A percentile compares a stretch with the other conserved stretches of the same genome.
Evolutionary conservation across 108 stramenopile genomes (phyloP).

Genomic region (Nitzschia sp.): DNA sequence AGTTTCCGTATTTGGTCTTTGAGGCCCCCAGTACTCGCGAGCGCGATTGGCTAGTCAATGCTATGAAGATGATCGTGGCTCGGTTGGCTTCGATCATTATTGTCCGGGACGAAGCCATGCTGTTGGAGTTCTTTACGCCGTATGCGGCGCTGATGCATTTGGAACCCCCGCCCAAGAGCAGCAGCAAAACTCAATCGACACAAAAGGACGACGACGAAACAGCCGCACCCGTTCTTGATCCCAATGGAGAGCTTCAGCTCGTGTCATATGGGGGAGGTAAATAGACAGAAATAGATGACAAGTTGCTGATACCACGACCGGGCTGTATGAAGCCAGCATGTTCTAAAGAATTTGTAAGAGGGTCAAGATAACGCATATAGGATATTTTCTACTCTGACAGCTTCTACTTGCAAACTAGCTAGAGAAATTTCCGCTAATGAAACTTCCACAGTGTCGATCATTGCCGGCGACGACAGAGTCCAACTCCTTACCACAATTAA

Average conservation of each 20-base stretch:
- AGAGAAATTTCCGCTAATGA: too few species aligned
- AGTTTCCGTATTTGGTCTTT: conserved; percentile 33
- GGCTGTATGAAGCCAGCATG: too few species aligned
- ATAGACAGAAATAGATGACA: too few species aligned
- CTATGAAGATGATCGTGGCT: conserved; percentile 39
- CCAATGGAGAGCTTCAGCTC: conserved; percentile 9
- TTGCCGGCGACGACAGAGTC: too few species aligned
- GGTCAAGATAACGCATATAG: too few species aligned
- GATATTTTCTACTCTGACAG: too few species aligned
- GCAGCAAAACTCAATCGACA: neutral
- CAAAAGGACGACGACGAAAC: neutral
- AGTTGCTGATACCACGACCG: too few species aligned
- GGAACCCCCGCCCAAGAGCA: neutral
- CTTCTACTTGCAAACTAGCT: too few species aligned
- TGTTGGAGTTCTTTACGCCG: conserved; percentile 49
- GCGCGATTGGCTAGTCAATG: conserved; percentile 33
- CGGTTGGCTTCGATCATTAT: conserved; percentile 48
- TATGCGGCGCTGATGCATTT: conserved; percentile 37
- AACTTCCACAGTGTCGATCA: too few species aligned
- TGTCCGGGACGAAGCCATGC: conserved; percentile 46
- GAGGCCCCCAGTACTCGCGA: conserved; percentile 22
- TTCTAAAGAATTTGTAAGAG: too few species aligned
- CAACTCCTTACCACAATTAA: too few species aligned
- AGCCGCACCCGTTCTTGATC: neutral
- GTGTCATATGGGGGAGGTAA: neutral